Conservation (phyloP, 805 yeast genomes). For the Scheffersomyces amazonensis region DNA sequence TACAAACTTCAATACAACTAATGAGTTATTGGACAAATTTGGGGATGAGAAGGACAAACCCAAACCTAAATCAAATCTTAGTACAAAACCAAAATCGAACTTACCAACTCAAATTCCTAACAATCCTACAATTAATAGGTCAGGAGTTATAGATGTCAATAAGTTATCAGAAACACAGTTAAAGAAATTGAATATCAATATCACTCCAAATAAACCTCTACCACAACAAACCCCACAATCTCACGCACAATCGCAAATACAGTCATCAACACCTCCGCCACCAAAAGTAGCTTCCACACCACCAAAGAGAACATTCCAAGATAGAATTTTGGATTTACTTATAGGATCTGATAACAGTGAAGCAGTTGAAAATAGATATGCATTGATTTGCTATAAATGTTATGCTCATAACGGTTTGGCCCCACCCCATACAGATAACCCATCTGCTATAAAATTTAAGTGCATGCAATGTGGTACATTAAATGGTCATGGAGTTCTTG, state of each 20-base stretch:
- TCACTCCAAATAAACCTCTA: neutral
- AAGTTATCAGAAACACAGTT: conserved; percentile 3
- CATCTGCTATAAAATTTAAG: conserved; percentile 48
- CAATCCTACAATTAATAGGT: neutral
- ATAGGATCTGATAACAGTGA: conserved; percentile 64
- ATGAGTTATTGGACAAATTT: conserved; percentile 65
- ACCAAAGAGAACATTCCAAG: conserved; percentile 25
- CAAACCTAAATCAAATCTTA: conserved; percentile 1
- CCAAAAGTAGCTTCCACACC: conserved; percentile 1
- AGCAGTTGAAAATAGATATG: conserved; percentile 56
- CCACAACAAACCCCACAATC: conserved; percentile 1
- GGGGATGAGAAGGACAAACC: conserved; percentile 11
- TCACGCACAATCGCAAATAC: conserved; percentile 2
- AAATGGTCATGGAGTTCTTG: conserved; percentile 22
- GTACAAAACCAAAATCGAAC: conserved; percentile 1
- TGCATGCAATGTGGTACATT: conserved; percentile 65
- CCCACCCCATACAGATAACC: conserved; percentile 57
- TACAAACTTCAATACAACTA: conserved; percentile 75
- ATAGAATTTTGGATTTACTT: conserved; percentile 34
- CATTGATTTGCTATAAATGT: conserved; percentile 70
- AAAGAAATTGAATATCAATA: conserved; percentile 8
- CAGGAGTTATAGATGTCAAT: neutral
- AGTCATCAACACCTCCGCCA: neutral
- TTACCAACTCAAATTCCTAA: neutral
- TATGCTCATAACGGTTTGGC: conserved; percentile 76